Evolutionary conservation across 768 basidiomycete species (phyloP), one percentile per base, ranked within the genome.

Genomic region (Agrocybe praecox): DNA sequence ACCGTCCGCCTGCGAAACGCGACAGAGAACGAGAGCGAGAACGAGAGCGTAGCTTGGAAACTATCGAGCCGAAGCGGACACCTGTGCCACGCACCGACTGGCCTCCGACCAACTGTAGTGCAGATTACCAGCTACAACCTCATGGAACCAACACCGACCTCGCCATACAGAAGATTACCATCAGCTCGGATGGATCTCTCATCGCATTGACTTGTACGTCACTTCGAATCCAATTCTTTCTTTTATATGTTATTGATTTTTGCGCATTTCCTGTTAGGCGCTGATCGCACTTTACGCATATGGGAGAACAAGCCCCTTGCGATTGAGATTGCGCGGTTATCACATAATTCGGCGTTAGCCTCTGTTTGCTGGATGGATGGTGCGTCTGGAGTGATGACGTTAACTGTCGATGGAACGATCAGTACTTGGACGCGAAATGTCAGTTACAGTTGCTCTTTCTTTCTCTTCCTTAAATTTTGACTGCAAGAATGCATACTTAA

Each of bases 271-370:
- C 45, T 10, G 15, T 44, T 57, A 87, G 86, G 84, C 63, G 69
- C 74, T 40, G 87, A 90, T 69, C 76, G 73, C 29, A 82, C 85
- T 19, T 72, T 89, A 47, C 85, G 88, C 45, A 80, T 90, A 65
- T 88, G 85, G 85, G 78, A 77, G 59, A 86, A 77, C 58, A 59
- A 48, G 40, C 54, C 65, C 17, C 52, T 65, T 29, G 73, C 62
- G 26, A 71, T 69, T 14, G 89, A 90, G 70, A 73, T 85, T 47
- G 85, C 84, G 10, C 76, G 80, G 46, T 71, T 90, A 47, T 68
- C 76, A 19, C 84, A 87, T 61, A 80, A 79, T 63, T 71, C 81
- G 46, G 70, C 72, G 18, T 49, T 66, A 9, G 68, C 80, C 23
- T 74, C 77, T 9, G 74, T 84, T 7, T 76, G 76, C 46, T 90